These are phyloP conservation scores for Hygrophoropsis aurantiaca DNA, from an alignment of 768 basidiomycete species.

Conservation along the genomic window DNA sequence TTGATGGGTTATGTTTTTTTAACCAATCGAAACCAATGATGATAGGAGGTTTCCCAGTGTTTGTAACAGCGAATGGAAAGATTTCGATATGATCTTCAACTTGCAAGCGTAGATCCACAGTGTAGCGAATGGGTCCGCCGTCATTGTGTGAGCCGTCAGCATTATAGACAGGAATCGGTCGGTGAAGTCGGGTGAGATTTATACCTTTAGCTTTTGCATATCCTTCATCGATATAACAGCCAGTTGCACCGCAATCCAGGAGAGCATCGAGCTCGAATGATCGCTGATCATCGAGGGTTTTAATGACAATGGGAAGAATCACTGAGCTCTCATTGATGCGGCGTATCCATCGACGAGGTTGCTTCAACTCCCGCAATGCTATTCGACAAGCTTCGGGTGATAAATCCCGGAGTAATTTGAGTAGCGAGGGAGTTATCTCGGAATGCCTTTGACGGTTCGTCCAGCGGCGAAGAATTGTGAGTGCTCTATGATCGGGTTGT, in stretches of 20 bases:
- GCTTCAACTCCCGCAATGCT: too few species aligned
- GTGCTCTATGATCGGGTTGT: too few species aligned
- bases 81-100: conserved; percentile 3
- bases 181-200: neutral
- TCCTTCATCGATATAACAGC: conserved; percentile 16
- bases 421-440: too few species aligned
- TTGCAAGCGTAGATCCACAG: neutral
- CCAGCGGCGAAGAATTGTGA: too few species aligned
- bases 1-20: neutral
- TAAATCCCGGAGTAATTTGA: too few species aligned
- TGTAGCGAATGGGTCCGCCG: conserved; percentile 10
- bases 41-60: neutral
- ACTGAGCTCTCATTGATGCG: neutral
- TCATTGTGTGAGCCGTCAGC: conserved; percentile 12
- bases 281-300: neutral
- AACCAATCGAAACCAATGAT: neutral
- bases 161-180: conserved; percentile 17
- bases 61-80: neutral
- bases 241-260: conserved; percentile 15
- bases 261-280: neutral
- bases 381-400: too few species aligned
- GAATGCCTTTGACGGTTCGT: too few species aligned
- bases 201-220: conserved; percentile 8
- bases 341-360: too few species aligned
- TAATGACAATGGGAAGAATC: neutral